Base-by-base conservation (phyloP, 225 moss, liverwort and hornwort species). In the Takakia lepidozioides region DNA sequence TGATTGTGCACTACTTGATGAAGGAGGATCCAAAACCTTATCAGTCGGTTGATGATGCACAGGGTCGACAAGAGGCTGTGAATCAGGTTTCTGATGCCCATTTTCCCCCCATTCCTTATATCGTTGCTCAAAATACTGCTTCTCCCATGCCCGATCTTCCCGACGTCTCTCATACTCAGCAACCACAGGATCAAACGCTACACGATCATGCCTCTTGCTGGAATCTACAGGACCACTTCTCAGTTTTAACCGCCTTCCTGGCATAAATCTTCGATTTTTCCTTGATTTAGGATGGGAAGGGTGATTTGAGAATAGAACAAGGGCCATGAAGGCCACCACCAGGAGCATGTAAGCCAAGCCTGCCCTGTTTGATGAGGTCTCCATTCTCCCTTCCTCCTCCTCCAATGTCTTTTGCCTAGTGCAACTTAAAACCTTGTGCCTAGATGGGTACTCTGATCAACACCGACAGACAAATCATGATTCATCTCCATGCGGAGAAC, bases 61-160 rank as follows among this genome's bases (percentile, higher is more conserved):
- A 19, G 38, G 59, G 23, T 70, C 19, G 43, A 63, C 71, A 6
- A 55, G 47, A 27, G 74, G 54, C 24, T 57, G 55, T 22, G 62
- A 58, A 14, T 25, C 47, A 10, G 61, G 63, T 39, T 49, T 53
- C 20, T 49, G 56, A 45, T 60, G 64, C 45, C 37, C 66, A n/a
- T 57, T 54, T 20, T 77, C 71, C 1, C 60, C 80, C 76, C 76
- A 77, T 54, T 67, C 52, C 59, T 65, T 75, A 32, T 84, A 76
- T 42, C 78, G 74, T 23, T 84, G 68, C 66, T 74, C 67, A 49
- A 71, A 81, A 21, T 75, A 70, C 15, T 84, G 67, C 62, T 72
- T 68, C 64, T 88, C 87, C 87, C 87, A 88, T 47, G 39, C 46
- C 54, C 87, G 78, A 51, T 84, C 87, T 40, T 88, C 81, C 35